phyloP scores from a whole-genome alignment of 116 monocot species.

The Zostera marina region DNA sequence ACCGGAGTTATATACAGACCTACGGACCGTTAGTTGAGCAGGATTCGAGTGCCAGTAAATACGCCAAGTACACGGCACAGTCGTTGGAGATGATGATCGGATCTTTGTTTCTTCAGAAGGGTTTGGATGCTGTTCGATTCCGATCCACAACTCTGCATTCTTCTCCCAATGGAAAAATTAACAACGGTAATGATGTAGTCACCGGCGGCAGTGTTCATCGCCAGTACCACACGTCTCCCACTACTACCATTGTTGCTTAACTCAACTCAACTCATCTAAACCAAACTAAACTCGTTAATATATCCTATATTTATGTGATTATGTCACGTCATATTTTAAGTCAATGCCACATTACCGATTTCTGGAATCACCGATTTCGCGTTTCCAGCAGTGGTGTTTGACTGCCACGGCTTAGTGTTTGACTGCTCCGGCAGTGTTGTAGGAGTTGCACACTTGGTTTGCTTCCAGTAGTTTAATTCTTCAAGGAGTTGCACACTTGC shows the following conservation, averaged over 20 bases:
- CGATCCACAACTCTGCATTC: slow-evolving; percentile 13
- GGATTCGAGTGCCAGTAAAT: slow-evolving; percentile 72
- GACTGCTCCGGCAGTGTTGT: too few species aligned
- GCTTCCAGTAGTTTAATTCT: too few species aligned
- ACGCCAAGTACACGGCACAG: slow-evolving; percentile 65
- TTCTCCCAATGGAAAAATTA: slow-evolving; percentile 36
- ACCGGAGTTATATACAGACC: slow-evolving; percentile 86
- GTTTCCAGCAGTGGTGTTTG: too few species aligned
- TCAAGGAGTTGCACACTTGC: too few species aligned
- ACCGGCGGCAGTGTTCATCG: not conserved
- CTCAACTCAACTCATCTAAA: not conserved
- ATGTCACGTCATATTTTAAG: too few species aligned
- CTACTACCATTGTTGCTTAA: slow-evolving; percentile 39
- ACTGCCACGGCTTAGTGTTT: too few species aligned
- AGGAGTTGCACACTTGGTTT: too few species aligned
- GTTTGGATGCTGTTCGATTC: slow-evolving; percentile 39
- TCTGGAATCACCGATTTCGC: too few species aligned
- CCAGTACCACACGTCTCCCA: slow-evolving; percentile 29
- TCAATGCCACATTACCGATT: too few species aligned
- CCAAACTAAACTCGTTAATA: too few species aligned
- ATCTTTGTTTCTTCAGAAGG: slow-evolving; percentile 54
- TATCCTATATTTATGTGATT: too few species aligned
- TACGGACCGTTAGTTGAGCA: slow-evolving; percentile 95
- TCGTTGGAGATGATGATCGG: slow-evolving; percentile 61
- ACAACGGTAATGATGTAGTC: slow-evolving; percentile 5